Evolutionary conservation across 495 filamentous ascomycete species (phyloP).

Genomic region (Penicillium canescens): DNA sequence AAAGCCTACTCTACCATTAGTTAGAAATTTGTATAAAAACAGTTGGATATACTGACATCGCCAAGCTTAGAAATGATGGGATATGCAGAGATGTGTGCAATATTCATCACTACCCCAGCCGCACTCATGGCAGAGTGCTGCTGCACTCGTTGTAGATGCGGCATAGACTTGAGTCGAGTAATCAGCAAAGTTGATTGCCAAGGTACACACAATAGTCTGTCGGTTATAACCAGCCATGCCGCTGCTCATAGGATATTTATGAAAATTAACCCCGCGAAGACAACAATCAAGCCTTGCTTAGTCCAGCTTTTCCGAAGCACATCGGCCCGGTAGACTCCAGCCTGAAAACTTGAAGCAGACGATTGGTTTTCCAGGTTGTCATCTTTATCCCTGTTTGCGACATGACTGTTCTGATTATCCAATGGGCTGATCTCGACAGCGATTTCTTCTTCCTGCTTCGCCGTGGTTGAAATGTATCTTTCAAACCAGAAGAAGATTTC

Average conservation of each 20-base stretch:
- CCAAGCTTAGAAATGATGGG: conserved; percentile 28
- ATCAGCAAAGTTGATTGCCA: conserved; percentile 24
- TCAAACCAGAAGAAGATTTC: too few relatives aligned
- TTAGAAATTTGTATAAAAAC: not conserved
- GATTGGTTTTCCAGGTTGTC: conserved; percentile 4
- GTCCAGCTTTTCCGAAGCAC: conserved; percentile 23
- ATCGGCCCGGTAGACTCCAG: conserved; percentile 23
- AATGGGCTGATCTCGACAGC: not conserved
- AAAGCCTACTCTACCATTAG: conserved; percentile 3
- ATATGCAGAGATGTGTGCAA: conserved; percentile 24
- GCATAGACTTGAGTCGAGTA: conserved; percentile 24
- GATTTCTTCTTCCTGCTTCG: not conserved
- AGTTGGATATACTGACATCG: conserved; percentile 10
- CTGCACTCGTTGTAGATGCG: conserved; percentile 21
- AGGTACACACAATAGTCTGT: conserved; percentile 26
- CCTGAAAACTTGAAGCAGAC: conserved; percentile 15
- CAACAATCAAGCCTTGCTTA: conserved; percentile 18
- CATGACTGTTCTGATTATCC: not conserved
- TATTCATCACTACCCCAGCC: conserved; percentile 25
- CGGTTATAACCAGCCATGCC: not conserved
- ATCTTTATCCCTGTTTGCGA: not conserved
- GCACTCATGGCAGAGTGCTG: conserved; percentile 28
- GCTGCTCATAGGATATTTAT: not conserved
- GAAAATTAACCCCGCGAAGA: conserved; percentile 19
- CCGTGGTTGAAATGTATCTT: not conserved